Base-by-base conservation (phyloP, 176 grass and related monocot species). In the Oryza meyeriana region DNA sequence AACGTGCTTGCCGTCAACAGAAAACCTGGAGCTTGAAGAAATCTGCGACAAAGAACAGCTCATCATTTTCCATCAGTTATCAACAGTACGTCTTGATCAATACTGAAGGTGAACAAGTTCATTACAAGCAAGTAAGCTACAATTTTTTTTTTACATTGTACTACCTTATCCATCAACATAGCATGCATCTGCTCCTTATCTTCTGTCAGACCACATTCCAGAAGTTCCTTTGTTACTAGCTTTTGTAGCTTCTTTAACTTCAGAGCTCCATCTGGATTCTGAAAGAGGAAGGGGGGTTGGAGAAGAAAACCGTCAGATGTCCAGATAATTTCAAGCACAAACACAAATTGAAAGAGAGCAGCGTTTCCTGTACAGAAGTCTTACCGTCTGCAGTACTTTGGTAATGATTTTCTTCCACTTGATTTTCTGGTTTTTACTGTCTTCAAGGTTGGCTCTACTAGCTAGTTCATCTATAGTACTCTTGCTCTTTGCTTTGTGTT, bases 331-430 rank as follows among this genome's bases (percentile, higher is more conserved):
- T 6, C 0, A 29, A 63, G 61, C 33, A 66, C 22, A 79, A 40
- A 1, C 18, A 44, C 6, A 77, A 16, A 89, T 13, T 22, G 14
- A 12, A 84, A 7, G 1, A 61, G 26, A 76, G 38, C n/a, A 52
- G 24, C 4, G 47, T 26, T 69, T 52, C 40, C 10, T 42, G 47
- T 42, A 50, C 8, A 34, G 55, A 39, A 52, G 12, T 27, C 83
- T 83, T 88, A 95, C 93, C 50, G 0, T 77, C 88, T 95, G 86
- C 10, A 94, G 82, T 71, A 80, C 80, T 31, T 85, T 95, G 45
- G 85, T 91, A 65, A 95, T 79, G 57, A 99, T 85, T 66, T 99
- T 95, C 89, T 90, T 99, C 96, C 96, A 99, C 68, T 92, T 94
- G 73, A 95, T 90, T 80, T 91, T 92, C 61, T 89, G 50, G 45